Evolutionary conservation across 495 filamentous ascomycete genomes (phyloP), one percentile per base, ranked within the genome.

Genomic region (Cairneyella variabilis): DNA sequence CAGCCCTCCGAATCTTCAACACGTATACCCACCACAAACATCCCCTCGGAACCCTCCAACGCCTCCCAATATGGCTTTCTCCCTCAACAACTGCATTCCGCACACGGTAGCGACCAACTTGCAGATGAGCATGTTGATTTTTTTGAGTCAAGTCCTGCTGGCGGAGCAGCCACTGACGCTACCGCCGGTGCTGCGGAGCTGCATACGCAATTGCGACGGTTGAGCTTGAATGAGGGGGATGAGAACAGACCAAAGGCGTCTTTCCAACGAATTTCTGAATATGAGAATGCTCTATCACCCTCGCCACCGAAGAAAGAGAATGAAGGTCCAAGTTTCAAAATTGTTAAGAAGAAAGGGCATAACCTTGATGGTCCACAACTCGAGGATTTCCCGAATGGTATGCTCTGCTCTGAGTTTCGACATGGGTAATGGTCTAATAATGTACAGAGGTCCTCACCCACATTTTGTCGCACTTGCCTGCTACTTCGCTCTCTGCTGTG

Each of bases 391-490:
- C 90, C 90, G 9, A 95, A 95, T 71, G 90, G 90, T 93, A 74
- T 52, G 79, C 9, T 46, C 10, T 22, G 17, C 18, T 51, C 20
- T 49, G 5, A 1, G 37, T 2, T 16, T 3, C 16, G 2, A 16
- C 40, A 52, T 56, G n/a, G 17, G 16, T 28, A 55, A 41, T 11
- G 21, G 34, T 11, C 34, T 56, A 53, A 45, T 64, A 16, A n/a
- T 20, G 25, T 20, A 30, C 52, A 96, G 91, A 97, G 79, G 84
- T 96, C 46, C 64, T 97, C 61, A 95, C 87, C 9, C 91, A 97
- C 61, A 85, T 93, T n/a, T 68, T 97, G 2, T 95, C 91, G 26
- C 88, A 97, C 70, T 70, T 97, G 32, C 82, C 90, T 12, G 88
- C 91, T 9, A 76, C 86, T 44, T 87, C 90, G 5, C 78, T 96